Percentiles rank a stretch among this genome's conserved stretches.
Conservation (phyloP, 2,329 filamentous ascomycete species). For the Parastagonospora avenae region DNA sequence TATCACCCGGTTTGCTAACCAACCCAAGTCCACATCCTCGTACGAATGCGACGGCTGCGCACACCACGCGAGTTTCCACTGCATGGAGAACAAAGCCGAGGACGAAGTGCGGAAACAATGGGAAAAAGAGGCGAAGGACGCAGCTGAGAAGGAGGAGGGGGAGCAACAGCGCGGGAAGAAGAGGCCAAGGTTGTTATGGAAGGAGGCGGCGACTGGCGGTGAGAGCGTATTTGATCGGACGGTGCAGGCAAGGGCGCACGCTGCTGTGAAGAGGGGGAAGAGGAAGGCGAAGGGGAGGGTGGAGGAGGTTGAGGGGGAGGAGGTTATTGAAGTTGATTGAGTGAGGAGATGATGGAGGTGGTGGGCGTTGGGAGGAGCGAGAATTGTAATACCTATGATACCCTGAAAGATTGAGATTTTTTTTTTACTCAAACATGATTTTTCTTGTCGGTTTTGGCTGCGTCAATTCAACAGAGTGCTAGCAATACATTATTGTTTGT, state of each 20-base stretch:
- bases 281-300: constrained; percentile 24
- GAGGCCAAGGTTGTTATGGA: constrained; percentile 10
- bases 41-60: constrained; percentile 62
- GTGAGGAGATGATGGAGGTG: not conserved
- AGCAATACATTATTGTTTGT: too few relatives aligned
- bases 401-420: too few relatives aligned
- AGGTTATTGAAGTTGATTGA: constrained; percentile 36
- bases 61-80: constrained; percentile 62
- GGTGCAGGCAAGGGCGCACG: not conserved
- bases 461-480: too few relatives aligned
- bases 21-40: constrained; percentile 50
- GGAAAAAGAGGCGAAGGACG: constrained; percentile 47
- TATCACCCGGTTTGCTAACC: not conserved
- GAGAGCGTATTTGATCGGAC: not conserved
- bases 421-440: too few relatives aligned
- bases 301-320: constrained; percentile 27
- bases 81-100: constrained; percentile 57
- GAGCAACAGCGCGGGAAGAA: constrained; percentile 30
- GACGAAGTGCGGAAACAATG: constrained; percentile 54
- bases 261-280: constrained; percentile 14
- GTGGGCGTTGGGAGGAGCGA: constrained; percentile 1
- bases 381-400: too few relatives aligned
- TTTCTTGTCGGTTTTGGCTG: too few relatives aligned
- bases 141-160: constrained; percentile 19
- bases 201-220: not conserved